Percentiles rank a stretch among this genome's conserved stretches.
Evolutionary conservation across 495 filamentous ascomycete genomes (phyloP).

Genomic region (Penicillium atrosanguineum): DNA sequence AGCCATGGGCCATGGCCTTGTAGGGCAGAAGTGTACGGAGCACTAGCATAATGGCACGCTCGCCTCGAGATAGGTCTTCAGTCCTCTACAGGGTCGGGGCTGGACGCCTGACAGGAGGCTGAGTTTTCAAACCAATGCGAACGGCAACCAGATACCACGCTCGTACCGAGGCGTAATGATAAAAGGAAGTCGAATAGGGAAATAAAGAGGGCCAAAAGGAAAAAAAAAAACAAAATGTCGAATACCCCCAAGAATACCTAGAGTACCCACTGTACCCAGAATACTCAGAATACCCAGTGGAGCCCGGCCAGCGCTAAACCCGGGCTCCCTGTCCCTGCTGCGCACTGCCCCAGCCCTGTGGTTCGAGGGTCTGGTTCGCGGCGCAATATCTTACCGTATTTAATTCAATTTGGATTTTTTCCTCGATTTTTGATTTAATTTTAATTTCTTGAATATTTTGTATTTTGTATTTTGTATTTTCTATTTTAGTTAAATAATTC

Average conservation of each 20-base stretch:
- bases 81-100: neutral
- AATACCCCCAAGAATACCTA: too few relatives aligned
- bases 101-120: neutral
- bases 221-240: too few relatives aligned
- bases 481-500: neutral
- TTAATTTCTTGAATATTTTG: constrained; percentile 3
- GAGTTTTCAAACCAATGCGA: neutral
- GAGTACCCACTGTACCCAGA: too few relatives aligned
- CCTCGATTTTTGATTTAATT: constrained; percentile 1
- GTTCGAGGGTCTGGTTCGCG: constrained; percentile 1
- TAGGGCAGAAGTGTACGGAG: neutral
- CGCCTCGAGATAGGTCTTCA: neutral
- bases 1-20: neutral
- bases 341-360: neutral
- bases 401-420: constrained; percentile 3
- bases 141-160: too few relatives aligned
- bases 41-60: neutral
- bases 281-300: neutral
- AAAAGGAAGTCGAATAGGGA: too few relatives aligned
- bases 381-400: neutral
- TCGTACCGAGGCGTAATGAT: too few relatives aligned
- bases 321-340: neutral
- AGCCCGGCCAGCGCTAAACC: constrained; percentile 1
- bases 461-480: neutral
- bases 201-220: too few relatives aligned